Percentiles rank a stretch among this genome's conserved stretches.
Evolutionary conservation across 2,329 filamentous ascomycete genomes (phyloP).

Genomic region (Penicillium sp.): DNA sequence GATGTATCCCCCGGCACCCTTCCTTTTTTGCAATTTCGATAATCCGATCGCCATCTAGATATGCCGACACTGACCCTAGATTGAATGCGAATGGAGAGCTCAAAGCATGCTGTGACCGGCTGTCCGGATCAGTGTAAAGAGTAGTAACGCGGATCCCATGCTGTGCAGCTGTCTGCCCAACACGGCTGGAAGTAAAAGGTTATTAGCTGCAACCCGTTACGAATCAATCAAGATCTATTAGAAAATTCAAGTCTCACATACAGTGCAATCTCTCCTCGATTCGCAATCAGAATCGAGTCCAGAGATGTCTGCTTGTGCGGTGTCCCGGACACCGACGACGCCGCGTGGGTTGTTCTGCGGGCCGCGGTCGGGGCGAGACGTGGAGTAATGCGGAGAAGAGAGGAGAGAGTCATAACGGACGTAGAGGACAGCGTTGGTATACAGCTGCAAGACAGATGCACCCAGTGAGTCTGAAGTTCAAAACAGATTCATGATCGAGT

Average conservation of each 20-base stretch:
- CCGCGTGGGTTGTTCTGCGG: slow-evolving; percentile 30
- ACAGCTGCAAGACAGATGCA: slow-evolving; percentile 6
- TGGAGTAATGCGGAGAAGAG: slow-evolving; percentile 42
- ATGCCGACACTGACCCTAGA: slow-evolving; percentile 77
- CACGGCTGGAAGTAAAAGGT: slow-evolving; percentile 53
- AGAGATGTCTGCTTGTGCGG: slow-evolving; percentile 39
- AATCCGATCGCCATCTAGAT: slow-evolving; percentile 90
- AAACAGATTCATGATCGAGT: slow-evolving; percentile 13
- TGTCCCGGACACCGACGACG: slow-evolving; percentile 28
- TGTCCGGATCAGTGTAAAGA: slow-evolving; percentile 90
- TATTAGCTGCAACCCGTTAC: slow-evolving; percentile 13
- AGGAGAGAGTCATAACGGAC: slow-evolving; percentile 36
- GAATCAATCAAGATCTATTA: neutral
- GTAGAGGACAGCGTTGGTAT: slow-evolving; percentile 6
- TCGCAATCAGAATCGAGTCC: slow-evolving; percentile 87
- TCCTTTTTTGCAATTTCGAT: slow-evolving; percentile 81
- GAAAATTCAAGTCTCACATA: slow-evolving; percentile 34
- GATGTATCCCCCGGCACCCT: slow-evolving; percentile 87
- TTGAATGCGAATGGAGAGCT: slow-evolving; percentile 80
- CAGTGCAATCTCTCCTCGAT: slow-evolving; percentile 93
- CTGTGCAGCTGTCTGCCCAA: slow-evolving; percentile 79
- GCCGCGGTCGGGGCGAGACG: slow-evolving; percentile 32
- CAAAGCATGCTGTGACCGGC: slow-evolving; percentile 79
- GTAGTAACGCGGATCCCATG: slow-evolving; percentile 92
- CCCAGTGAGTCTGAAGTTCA: slow-evolving; percentile 2